Evolutionary conservation across 306 rosid genomes (phyloP).

Genomic region (Comarum palustre): DNA sequence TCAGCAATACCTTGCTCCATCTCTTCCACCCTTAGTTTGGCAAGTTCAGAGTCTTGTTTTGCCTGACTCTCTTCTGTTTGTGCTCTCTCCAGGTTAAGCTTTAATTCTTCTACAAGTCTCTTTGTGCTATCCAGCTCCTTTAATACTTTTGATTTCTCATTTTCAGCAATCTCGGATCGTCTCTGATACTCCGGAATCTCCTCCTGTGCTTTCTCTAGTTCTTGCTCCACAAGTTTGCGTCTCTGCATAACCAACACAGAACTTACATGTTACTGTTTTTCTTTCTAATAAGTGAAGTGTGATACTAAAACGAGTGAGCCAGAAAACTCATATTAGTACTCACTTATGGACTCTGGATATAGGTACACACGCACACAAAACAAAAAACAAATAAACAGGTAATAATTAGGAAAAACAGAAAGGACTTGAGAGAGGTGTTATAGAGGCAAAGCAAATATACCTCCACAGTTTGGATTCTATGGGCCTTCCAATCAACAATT

Average conservation of each 20-base stretch:
- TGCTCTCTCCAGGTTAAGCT: slow-evolving; percentile 91
- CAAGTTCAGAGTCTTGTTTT: slow-evolving; percentile 94
- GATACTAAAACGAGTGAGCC: neutral
- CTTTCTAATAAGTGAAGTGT: neutral
- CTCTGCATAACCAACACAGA: slow-evolving; percentile 54
- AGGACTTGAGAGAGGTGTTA: neutral
- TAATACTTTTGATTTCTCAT: slow-evolving; percentile 52
- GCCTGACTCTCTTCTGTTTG: slow-evolving; percentile 95
- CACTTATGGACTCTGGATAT: neutral
- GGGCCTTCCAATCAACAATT: slow-evolving; percentile 99
- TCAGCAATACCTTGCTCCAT: slow-evolving; percentile 99
- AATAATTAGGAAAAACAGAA: neutral
- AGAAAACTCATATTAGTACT: neutral
- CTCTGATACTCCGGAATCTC: slow-evolving; percentile 75
- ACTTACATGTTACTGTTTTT: slow-evolving; percentile 9
- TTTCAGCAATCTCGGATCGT: slow-evolving; percentile 62
- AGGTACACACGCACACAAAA: neutral
- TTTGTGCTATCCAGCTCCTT: slow-evolving; percentile 82
- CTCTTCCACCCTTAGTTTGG: slow-evolving; percentile 97
- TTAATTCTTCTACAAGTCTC: slow-evolving; percentile 84
- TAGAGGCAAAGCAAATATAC: slow-evolving; percentile 37
- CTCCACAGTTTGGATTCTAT: slow-evolving; percentile 83
- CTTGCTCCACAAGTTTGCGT: slow-evolving; percentile 76
- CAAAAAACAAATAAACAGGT: neutral
- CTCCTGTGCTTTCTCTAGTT: slow-evolving; percentile 66